Evolutionary conservation across 2,329 filamentous ascomycete genomes (phyloP).

Genomic region (Whalleya microplaca): DNA sequence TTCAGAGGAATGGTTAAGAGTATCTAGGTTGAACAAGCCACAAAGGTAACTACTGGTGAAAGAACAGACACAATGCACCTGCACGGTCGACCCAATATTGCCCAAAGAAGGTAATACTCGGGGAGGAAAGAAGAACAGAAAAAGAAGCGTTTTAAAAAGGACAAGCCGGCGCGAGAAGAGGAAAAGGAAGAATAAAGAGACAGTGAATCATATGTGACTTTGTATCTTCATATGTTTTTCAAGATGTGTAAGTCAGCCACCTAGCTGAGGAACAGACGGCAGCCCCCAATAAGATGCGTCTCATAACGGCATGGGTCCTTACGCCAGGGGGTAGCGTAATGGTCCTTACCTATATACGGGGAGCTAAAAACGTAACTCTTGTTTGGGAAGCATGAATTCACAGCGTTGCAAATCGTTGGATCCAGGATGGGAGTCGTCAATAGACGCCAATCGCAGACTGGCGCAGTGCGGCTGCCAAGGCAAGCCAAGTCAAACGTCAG

Average conservation of each 20-base stretch:
- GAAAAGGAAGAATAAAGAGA: slow-evolving; percentile 1
- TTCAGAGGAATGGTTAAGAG: neutral
- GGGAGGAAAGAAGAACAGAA: slow-evolving; percentile 15
- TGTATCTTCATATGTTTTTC: slow-evolving; percentile 7
- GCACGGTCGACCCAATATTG: slow-evolving; percentile 12
- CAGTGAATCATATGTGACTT: neutral
- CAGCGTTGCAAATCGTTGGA: slow-evolving; percentile 5
- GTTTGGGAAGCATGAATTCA: slow-evolving; percentile 15
- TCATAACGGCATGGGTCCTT: slow-evolving; percentile 16
- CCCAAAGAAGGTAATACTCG: slow-evolving; percentile 9
- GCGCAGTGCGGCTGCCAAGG: slow-evolving; percentile 14
- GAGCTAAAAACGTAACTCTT: slow-evolving; percentile 7
- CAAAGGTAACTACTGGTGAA: neutral
- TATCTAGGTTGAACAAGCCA: slow-evolving; percentile 8
- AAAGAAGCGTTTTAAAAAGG: slow-evolving; percentile 5
- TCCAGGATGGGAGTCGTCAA: neutral
- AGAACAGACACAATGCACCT: slow-evolving; percentile 4
- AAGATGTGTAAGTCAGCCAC: slow-evolving; percentile 4
- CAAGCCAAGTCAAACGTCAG: slow-evolving; percentile 27
- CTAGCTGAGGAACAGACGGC: slow-evolving; percentile 1
- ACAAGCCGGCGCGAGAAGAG: slow-evolving; percentile 1
- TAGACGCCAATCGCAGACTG: neutral
- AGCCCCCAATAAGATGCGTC: slow-evolving; percentile 6
- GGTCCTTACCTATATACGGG: slow-evolving; percentile 8
- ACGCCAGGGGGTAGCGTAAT: slow-evolving; percentile 14